phyloP scores from a whole-genome alignment of 2,329 filamentous ascomycete species.

The Pyrenophora graminea region DNA sequence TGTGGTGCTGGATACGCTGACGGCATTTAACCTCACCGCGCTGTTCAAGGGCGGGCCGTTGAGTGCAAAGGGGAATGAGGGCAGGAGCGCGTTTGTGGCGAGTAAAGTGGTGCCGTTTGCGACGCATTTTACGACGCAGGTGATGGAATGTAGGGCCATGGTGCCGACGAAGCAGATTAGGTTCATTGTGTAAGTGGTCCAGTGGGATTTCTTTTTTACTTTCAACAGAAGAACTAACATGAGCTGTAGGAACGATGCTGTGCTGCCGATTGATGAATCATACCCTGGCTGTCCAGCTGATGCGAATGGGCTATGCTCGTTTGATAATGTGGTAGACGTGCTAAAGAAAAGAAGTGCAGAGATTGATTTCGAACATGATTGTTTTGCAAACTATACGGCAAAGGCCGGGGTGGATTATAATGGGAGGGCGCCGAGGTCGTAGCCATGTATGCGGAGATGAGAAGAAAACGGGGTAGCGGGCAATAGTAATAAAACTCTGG shows the following conservation, averaged over 20 bases:
- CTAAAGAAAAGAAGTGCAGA: slow-evolving; percentile 34
- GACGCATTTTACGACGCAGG: slow-evolving; percentile 38
- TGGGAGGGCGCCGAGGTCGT: slow-evolving; percentile 21
- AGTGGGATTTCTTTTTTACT: no score
- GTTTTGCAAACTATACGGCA: slow-evolving; percentile 37
- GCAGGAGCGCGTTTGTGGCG: slow-evolving; percentile 32
- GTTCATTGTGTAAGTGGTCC: slow-evolving; percentile 33
- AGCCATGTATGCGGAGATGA: no score
- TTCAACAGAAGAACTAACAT: no score
- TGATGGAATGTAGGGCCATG: slow-evolving; percentile 28
- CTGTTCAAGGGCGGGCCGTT: slow-evolving; percentile 34
- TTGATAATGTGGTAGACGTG: slow-evolving; percentile 34
- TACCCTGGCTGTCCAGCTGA: slow-evolving; percentile 29
- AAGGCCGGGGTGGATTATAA: slow-evolving; percentile 33
- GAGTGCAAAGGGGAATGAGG: slow-evolving; percentile 21
- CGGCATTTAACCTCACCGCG: slow-evolving; percentile 38
- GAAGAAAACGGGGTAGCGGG: no score
- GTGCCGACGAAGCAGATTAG: slow-evolving; percentile 34
- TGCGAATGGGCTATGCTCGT: slow-evolving; percentile 32
- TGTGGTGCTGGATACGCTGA: slow-evolving; percentile 36
- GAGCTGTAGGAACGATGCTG: slow-evolving; percentile 32
- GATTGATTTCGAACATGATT: slow-evolving; percentile 38
- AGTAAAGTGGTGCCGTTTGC: slow-evolving; percentile 38
- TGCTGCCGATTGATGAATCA: slow-evolving; percentile 30
- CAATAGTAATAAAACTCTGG: no score